These are phyloP conservation scores for Suhomyces guaymorum DNA, from an alignment of 1,139 yeast species.

Conservation along the genomic window DNA sequence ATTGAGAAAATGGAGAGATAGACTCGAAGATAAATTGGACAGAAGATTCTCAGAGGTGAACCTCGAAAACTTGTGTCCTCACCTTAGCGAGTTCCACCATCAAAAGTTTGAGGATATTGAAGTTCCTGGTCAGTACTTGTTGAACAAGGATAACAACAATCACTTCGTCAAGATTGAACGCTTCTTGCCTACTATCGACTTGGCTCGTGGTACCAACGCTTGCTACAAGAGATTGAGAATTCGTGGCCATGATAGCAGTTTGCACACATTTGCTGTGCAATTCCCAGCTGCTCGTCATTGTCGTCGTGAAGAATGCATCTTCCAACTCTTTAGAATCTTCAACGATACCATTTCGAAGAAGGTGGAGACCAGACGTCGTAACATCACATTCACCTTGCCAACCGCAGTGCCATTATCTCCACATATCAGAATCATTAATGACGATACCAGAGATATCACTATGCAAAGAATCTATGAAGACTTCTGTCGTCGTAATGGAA, in stretches of 20 bases:
- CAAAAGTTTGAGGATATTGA: constrained; percentile 98
- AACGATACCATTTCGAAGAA: constrained; percentile 77
- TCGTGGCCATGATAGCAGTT: constrained; percentile 90
- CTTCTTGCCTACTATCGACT: constrained; percentile 84
- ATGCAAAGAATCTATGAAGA: constrained; percentile 89
- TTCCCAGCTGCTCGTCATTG: constrained; percentile 98
- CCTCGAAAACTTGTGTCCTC: constrained; percentile 90
- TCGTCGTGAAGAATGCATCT: constrained; percentile 91
- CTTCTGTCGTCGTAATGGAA: constrained; percentile 71
- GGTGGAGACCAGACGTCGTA: constrained; percentile 85
- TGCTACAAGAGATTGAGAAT: constrained; percentile 88
- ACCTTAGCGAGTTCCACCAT: constrained; percentile 93
- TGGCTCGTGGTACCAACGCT: constrained; percentile 89
- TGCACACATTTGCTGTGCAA: constrained; percentile 93
- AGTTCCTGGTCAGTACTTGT: constrained; percentile 92
- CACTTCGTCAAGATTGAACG: constrained; percentile 93
- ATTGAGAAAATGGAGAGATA: constrained; percentile 88
- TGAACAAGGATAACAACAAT: constrained; percentile 77
- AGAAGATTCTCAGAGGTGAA: constrained; percentile 75
- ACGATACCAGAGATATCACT: constrained; percentile 73
- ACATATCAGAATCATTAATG: constrained; percentile 88
- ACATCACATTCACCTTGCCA: constrained; percentile 84
- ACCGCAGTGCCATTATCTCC: constrained; percentile 93
- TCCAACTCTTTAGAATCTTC: constrained; percentile 86
- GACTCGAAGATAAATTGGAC: constrained; percentile 89